Percentiles rank a stretch among this genome's conserved stretches.
These are phyloP conservation scores for Thymus mandschuricus DNA, from an alignment of 257 asterid genomes.

Conservation along the genomic window DNA sequence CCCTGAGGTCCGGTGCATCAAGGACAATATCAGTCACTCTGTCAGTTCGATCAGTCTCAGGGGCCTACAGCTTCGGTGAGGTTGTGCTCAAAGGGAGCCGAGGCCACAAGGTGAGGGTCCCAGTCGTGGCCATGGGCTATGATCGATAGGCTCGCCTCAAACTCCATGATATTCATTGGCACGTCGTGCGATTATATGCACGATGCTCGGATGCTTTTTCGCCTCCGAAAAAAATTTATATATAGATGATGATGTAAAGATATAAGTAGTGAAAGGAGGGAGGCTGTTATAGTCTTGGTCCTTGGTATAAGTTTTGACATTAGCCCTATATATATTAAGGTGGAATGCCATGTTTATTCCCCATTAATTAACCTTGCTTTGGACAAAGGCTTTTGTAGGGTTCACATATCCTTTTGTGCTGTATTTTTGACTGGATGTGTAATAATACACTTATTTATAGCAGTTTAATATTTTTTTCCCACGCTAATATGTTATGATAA, in stretches of 20 bases:
- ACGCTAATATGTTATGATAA: too few species aligned
- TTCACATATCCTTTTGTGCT: constrained; percentile 37
- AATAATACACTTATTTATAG: constrained; percentile 32
- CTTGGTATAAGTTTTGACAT: constrained; percentile 52
- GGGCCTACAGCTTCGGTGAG: constrained; percentile 91
- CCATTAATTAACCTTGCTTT: constrained; percentile 30
- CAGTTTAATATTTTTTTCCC: not conserved
- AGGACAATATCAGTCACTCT: constrained; percentile 66
- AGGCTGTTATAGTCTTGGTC: constrained; percentile 41
- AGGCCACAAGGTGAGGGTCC: constrained; percentile 91
- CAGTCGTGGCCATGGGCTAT: constrained; percentile 87
- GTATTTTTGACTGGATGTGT: constrained; percentile 47
- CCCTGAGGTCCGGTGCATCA: constrained; percentile 77
- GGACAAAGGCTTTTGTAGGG: constrained; percentile 34
- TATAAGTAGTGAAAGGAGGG: constrained; percentile 43
- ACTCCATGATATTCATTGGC: constrained; percentile 50
- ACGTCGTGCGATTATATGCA: constrained; percentile 46
- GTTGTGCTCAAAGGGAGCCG: constrained; percentile 83
- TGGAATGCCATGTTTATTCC: constrained; percentile 50
- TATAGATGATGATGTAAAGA: constrained; percentile 46
- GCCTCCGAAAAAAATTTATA: constrained; percentile 33
- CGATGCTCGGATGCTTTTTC: constrained; percentile 36
- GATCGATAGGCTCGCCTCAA: constrained; percentile 41
- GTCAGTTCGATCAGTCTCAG: constrained; percentile 73
- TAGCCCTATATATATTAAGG: constrained; percentile 48